Percentiles rank a stretch among this genome's conserved stretches.
phyloP scores from a whole-genome alignment of 257 asterid genomes.

The Fraxinus americana region DNA sequence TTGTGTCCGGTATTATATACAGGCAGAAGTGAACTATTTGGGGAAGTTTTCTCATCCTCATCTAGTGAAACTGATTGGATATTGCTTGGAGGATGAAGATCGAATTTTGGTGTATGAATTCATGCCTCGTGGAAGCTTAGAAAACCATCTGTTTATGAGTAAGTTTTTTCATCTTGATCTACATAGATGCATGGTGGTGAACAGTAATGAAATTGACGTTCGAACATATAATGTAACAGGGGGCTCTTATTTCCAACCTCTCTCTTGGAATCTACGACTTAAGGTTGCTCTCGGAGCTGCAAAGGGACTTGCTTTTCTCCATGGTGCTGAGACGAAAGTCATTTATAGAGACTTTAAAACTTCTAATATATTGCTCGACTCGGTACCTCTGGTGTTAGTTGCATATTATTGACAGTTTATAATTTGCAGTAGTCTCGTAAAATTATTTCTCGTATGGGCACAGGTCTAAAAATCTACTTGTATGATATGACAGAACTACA shows the following conservation, averaged over 20 bases:
- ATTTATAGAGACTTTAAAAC: constrained; percentile 87
- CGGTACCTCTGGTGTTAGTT: constrained; percentile 43
- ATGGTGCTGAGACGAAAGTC: constrained; percentile 75
- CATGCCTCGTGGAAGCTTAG: constrained; percentile 45
- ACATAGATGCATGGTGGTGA: neutral
- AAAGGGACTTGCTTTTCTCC: constrained; percentile 90
- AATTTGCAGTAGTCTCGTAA: neutral
- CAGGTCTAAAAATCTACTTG: neutral
- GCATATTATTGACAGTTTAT: neutral
- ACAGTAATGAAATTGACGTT: constrained; percentile 4
- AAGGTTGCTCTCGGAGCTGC: constrained; percentile 92
- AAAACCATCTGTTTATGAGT: constrained; percentile 50
- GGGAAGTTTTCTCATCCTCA: constrained; percentile 65
- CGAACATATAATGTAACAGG: constrained; percentile 44
- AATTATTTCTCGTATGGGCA: neutral
- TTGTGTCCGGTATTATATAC: neutral
- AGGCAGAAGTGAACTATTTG: constrained; percentile 64
- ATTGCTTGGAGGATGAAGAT: constrained; percentile 64
- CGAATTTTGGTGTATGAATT: constrained; percentile 58
- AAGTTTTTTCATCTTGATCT: constrained; percentile 33
- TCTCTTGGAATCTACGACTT: constrained; percentile 85
- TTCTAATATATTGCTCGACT: constrained; percentile 80
- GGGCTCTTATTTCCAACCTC: constrained; percentile 93
- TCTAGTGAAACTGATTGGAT: constrained; percentile 62
- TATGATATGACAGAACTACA: constrained; percentile 61